These are phyloP conservation scores for Cenchrus purpureus DNA, from an alignment of 176 grass and related monocot genomes.

Conservation along the genomic window DNA sequence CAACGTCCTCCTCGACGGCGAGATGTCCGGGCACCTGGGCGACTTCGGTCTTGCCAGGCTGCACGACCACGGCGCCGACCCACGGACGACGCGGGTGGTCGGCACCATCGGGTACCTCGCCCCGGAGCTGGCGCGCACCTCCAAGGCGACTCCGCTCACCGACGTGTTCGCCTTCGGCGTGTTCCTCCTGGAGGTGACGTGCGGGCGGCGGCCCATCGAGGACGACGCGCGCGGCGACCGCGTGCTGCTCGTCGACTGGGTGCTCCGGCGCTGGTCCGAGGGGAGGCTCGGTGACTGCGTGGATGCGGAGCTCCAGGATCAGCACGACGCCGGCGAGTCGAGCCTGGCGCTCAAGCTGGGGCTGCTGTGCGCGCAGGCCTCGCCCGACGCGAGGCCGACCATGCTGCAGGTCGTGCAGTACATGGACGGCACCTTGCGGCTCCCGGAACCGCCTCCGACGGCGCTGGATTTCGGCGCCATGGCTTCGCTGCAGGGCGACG, in stretches of 20 bases:
- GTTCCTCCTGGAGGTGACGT: conserved; percentile 53
- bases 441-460: background rate
- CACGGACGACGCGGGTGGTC: conserved; percentile 52
- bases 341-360: conserved; percentile 16
- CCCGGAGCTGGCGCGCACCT: conserved; percentile 49
- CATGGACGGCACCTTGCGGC: background rate
- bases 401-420: background rate
- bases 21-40: conserved; percentile 45
- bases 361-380: background rate
- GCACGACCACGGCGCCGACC: conserved; percentile 57
- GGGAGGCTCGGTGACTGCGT: background rate
- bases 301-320: background rate
- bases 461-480: background rate
- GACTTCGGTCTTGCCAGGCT: conserved; percentile 60
- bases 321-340: conserved; percentile 14
- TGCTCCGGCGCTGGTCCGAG: conserved; percentile 48
- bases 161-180: conserved; percentile 65
- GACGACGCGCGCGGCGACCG: background rate
- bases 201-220: conserved; percentile 52
- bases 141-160: conserved; percentile 45
- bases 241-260: conserved; percentile 62
- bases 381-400: background rate
- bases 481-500: background rate
- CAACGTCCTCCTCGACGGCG: conserved; percentile 57
- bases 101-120: conserved; percentile 71